Base-by-base conservation (phyloP, 345 rosid genomes). In the Populus euphratica region DNA sequence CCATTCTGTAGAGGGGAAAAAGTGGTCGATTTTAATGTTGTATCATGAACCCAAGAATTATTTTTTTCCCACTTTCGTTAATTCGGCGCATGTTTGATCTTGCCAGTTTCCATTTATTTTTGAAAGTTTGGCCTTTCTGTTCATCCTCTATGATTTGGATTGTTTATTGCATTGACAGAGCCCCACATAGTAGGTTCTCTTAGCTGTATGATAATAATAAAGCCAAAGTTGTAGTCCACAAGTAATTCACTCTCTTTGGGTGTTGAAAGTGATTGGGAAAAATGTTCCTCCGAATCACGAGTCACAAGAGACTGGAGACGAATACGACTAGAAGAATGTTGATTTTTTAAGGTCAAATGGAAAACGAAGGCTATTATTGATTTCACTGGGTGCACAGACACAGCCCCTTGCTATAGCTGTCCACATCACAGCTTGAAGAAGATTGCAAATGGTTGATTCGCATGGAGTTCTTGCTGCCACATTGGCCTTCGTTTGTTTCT, bases 1-100 rank as follows among this genome's bases (percentile, higher is more conserved):
- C 61, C 70, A 69, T 52, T 75, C 70, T 64, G 38, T 33, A 18
- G 36, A 39, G 70, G 66, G 73, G 43, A 18, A 66, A 47, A 27
- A 69, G 66, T 69, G 81, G 73, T 76, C 63, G 64, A 70, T 76
- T 29, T 49, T 27, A 54, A 38, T 21, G 47, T 35, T 69, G 64
- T 73, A 27, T 76, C 31, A 29, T 36, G 36, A 25, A 39, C 43
- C 33, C 77, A 76, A 68, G 78, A 79, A 76, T 83, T 81, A 61
- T 33, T 43, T 74, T 12, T 41, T 18, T 73, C 29, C 10, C 56
- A 43, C 68, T 70, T 74, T 54, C 44, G 38, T 25, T 38, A 35
- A 35, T 65, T 50, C 29, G 29, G 18, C 66, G 68, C 61, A 10
- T 75, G 31, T 11, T 27, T 61, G 68, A 12, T 73, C 36, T 6